phyloP scores from a whole-genome alignment of 1,284 basidiomycete genomes.

The Apiotrichum siamense region DNA sequence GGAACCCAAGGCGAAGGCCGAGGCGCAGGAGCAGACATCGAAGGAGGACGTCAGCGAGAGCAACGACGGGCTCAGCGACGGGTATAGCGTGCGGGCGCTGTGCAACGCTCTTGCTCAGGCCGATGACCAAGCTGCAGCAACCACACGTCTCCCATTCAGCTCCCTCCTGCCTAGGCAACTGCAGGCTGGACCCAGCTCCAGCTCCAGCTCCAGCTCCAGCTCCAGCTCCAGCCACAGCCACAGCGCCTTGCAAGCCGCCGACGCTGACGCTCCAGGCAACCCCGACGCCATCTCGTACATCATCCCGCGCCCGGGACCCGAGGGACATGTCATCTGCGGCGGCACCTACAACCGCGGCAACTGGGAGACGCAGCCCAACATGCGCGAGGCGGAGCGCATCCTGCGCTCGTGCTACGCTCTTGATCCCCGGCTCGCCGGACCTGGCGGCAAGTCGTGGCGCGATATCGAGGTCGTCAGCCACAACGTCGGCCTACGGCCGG shows the following conservation, averaged over 20 bases:
- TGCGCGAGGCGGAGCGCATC: conserved; percentile 31
- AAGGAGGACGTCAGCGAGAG: neutral
- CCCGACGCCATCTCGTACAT: conserved; percentile 30
- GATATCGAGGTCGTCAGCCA: conserved; percentile 53
- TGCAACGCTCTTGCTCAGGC: neutral
- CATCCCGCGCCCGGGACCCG: conserved; percentile 44
- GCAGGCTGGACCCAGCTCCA: neutral
- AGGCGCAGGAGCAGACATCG: neutral
- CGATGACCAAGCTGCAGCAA: neutral
- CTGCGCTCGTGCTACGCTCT: conserved; percentile 37
- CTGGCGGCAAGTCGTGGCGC: conserved; percentile 25
- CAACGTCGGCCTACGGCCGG: conserved; percentile 65
- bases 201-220: neutral
- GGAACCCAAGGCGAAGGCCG: neutral
- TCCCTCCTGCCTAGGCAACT: no score
- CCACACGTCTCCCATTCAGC: no score
- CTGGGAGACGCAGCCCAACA: conserved; percentile 31
- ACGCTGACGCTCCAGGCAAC: neutral
- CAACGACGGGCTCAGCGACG: neutral
- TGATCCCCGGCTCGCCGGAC: conserved; percentile 38
- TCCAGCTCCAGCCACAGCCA: no score
- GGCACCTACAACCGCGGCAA: conserved; percentile 35
- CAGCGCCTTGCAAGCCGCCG: neutral
- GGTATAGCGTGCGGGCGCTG: neutral
- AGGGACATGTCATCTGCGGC: conserved; percentile 34